Evolutionary conservation across 495 filamentous ascomycete species (phyloP).

Genomic region (Daldinia grandis): DNA sequence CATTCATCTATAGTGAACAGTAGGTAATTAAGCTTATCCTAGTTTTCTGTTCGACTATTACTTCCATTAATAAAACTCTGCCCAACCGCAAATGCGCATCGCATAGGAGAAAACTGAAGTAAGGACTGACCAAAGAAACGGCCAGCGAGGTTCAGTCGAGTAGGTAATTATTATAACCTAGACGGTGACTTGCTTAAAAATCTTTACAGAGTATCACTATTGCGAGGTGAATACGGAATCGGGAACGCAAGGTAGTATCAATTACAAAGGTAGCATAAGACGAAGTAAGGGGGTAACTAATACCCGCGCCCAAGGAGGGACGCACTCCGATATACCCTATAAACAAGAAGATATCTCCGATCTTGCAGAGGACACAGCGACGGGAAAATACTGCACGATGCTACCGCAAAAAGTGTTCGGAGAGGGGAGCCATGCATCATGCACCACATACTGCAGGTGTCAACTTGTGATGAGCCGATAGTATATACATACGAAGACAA

Average conservation of each 20-base stretch:
- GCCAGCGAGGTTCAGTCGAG: neutral
- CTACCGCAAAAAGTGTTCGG: neutral
- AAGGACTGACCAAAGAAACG: neutral
- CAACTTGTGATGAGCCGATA: neutral
- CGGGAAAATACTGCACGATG: neutral
- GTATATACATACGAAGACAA: neutral
- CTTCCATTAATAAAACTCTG: neutral
- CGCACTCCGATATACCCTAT: neutral
- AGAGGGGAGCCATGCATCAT: neutral
- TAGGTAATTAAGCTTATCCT: neutral
- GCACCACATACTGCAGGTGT: neutral
- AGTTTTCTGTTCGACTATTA: neutral
- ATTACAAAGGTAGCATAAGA: neutral
- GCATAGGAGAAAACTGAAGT: neutral
- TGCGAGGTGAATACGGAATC: neutral
- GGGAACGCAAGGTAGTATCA: neutral
- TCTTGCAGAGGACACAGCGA: neutral
- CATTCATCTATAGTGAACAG: neutral
- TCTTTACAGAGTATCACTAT: neutral
- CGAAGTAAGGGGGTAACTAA: neutral
- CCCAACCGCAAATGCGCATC: neutral
- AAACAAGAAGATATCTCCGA: neutral
- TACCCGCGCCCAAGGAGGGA: neutral
- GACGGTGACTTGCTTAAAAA: neutral
- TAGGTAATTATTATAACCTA: neutral